A percentile compares a stretch with the other conserved stretches of the same genome.
Evolutionary conservation across 139 green algal genomes (phyloP).

Genomic region (Monoraphidium neglectum): DNA sequence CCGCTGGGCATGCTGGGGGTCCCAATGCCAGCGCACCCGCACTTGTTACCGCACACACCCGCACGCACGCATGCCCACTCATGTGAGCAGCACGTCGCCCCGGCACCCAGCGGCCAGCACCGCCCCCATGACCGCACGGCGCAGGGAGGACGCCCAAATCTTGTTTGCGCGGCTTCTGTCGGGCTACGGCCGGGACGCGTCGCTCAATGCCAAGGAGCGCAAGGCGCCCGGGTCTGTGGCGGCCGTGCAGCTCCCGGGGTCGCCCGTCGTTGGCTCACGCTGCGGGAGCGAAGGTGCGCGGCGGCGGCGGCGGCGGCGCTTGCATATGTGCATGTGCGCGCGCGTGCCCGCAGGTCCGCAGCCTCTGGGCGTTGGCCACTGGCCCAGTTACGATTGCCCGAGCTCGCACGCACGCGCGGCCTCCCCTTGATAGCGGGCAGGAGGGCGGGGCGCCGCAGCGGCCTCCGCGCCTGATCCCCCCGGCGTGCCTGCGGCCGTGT

Average conservation of each 20-base stretch:
- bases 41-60: too few relatives aligned
- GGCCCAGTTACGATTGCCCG: background rate
- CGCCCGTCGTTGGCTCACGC: background rate
- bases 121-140: background rate
- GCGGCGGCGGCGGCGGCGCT: constrained; percentile 2
- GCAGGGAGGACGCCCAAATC: constrained; percentile 30
- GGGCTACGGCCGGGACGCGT: constrained; percentile 20
- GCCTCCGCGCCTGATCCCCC: background rate
- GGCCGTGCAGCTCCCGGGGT: constrained; percentile 21
- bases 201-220: constrained; percentile 26
- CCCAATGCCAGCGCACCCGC: too few relatives aligned
- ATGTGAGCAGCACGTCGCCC: too few relatives aligned
- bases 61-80: too few relatives aligned
- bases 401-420: background rate
- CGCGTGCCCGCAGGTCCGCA: too few relatives aligned
- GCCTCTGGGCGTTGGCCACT: too few relatives aligned
- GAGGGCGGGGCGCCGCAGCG: background rate
- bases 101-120: too few relatives aligned
- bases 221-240: constrained; percentile 22
- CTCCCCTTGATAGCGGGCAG: background rate
- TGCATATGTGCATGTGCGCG: background rate
- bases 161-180: constrained; percentile 27
- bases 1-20: too few relatives aligned
- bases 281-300: constrained; percentile 20
- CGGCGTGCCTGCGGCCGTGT: background rate